Percentiles rank a stretch among this genome's conserved stretches.
Conservation (phyloP, 176 grass and related monocot species). For the Eragrostis curvula region DNA sequence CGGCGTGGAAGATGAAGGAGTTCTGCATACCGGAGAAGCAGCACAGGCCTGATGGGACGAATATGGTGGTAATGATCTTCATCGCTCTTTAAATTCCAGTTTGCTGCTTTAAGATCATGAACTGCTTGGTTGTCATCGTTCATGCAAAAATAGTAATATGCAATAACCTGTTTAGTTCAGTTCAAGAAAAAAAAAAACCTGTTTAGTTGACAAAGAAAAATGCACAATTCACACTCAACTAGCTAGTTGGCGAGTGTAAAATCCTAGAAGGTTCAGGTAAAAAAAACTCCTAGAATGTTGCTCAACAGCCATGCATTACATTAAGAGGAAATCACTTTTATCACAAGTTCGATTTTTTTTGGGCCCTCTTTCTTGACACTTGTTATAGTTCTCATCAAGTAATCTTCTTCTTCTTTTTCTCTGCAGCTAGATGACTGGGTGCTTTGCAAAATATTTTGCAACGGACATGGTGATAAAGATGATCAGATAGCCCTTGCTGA, state of each 20-base stretch:
- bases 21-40: constrained; percentile 28
- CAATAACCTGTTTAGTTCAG: no score
- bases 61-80: background rate
- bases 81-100: background rate
- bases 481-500: background rate
- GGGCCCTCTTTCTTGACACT: no score
- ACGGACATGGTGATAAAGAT: background rate
- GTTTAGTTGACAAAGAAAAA: no score
- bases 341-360: no score
- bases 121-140: background rate
- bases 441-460: constrained; percentile 16
- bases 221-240: no score
- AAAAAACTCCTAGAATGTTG: no score
- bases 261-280: no score
- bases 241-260: no score
- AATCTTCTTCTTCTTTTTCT: background rate
- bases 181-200: no score
- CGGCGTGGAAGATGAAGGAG: constrained; percentile 50
- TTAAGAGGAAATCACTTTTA: no score
- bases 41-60: background rate
- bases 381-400: background rate
- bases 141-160: no score
- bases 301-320: no score
- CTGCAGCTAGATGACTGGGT: constrained; percentile 43
- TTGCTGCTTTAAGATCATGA: background rate